Percentiles rank a stretch among this genome's conserved stretches.
phyloP scores from a whole-genome alignment of 768 basidiomycete species.

The Strobilomyces echinocephalus region DNA sequence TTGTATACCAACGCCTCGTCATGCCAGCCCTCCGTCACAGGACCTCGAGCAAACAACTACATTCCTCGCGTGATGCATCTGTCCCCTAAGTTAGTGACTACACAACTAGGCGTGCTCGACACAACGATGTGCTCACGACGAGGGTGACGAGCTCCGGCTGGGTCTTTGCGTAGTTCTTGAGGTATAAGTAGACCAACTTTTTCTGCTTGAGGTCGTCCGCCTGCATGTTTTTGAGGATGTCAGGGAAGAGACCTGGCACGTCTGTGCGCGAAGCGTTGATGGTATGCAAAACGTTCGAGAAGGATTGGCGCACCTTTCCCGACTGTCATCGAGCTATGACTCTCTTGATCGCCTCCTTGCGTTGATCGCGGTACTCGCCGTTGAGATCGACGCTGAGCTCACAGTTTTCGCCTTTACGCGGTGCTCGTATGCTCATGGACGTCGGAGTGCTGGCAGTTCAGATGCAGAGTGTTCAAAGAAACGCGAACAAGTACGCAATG shows the following conservation, averaged over 20 bases:
- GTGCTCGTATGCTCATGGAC: constrained; percentile 48
- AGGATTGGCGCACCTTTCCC: constrained; percentile 71
- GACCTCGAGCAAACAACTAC: no score
- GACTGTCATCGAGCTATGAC: constrained; percentile 99
- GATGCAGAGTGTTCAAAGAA: neutral
- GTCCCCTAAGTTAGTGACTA: no score
- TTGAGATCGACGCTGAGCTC: constrained; percentile 97
- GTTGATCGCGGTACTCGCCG: constrained; percentile 89
- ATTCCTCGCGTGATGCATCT: no score
- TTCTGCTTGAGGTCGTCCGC: constrained; percentile 99
- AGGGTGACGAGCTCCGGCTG: constrained; percentile 98
- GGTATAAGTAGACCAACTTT: constrained; percentile 98
- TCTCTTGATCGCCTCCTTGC: constrained; percentile 98
- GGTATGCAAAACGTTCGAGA: constrained; percentile 1
- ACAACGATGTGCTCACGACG: constrained; percentile 98
- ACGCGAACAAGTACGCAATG: no score
- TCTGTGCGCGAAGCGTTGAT: constrained; percentile 39
- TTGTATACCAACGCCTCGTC: no score
- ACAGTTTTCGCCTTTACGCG: constrained; percentile 87
- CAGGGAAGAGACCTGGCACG: constrained; percentile 92
- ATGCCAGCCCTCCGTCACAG: no score
- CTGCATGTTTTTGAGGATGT: constrained; percentile 99
- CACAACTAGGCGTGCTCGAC: no score
- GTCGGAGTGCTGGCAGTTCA: constrained; percentile 1
- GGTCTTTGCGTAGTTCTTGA: constrained; percentile 99